These are phyloP conservation scores for Cercospora brassicicola DNA, from an alignment of 2,329 filamentous ascomycete genomes.

Conservation along the genomic window DNA sequence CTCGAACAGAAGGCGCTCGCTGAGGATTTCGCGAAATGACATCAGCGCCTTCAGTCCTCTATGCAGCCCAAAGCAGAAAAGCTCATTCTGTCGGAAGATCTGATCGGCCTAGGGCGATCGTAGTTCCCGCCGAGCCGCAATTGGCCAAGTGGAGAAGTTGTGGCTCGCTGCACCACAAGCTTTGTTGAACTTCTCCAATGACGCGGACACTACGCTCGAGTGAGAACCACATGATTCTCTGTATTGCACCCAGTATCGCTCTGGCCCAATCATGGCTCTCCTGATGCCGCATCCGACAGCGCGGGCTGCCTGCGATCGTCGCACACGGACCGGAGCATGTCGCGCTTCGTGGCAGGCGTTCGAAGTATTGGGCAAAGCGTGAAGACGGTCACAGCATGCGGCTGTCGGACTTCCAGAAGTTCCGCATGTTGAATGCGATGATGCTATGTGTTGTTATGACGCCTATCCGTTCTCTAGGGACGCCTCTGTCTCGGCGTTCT, in stretches of 20 bases:
- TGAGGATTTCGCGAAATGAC: not conserved
- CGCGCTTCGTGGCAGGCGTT: not conserved
- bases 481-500: not conserved
- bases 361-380: not conserved
- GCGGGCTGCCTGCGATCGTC: not conserved
- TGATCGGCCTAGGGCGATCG: not conserved
- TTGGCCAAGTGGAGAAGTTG: not conserved
- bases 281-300: not conserved
- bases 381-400: not conserved
- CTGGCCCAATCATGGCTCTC: not conserved
- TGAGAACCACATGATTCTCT: not conserved
- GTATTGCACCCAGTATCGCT: not conserved
- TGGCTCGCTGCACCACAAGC: not conserved
- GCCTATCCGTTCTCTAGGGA: not conserved
- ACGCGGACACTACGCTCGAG: not conserved
- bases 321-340: not conserved
- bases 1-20: not conserved
- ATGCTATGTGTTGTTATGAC: not conserved
- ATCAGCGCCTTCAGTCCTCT: not conserved
- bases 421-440: not conserved
- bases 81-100: not conserved
- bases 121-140: not conserved
- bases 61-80: not conserved
- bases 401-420: not conserved
- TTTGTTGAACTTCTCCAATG: not conserved